Evolutionary conservation across 805 yeast genomes (phyloP).

Genomic region (Starmerella etchellsii): DNA sequence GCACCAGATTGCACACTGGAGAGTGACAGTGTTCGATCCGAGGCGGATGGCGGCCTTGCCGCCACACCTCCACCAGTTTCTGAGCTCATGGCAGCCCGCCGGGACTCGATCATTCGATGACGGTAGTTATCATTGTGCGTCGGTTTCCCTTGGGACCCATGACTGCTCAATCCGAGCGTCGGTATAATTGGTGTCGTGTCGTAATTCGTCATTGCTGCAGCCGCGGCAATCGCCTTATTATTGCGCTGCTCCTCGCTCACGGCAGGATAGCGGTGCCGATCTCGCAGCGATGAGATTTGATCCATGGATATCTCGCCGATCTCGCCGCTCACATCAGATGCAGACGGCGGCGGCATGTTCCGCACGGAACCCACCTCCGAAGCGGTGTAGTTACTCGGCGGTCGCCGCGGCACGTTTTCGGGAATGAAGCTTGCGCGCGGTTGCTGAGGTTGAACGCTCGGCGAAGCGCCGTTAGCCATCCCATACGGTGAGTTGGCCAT

Average conservation of each 20-base stretch:
- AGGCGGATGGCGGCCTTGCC: background rate
- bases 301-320: conserved; percentile 17
- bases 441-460: no score
- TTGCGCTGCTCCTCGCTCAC: conserved; percentile 12
- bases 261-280: conserved; percentile 28
- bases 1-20: background rate
- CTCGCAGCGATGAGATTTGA: conserved; percentile 21
- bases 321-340: background rate
- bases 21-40: conserved; percentile 16
- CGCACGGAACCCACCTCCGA: no score
- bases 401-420: no score
- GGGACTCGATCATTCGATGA: conserved; percentile 22
- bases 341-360: background rate
- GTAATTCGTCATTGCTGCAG: conserved; percentile 22
- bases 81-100: conserved; percentile 18
- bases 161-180: conserved; percentile 18
- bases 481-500: no score
- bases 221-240: conserved; percentile 25
- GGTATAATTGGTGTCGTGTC: conserved; percentile 30
- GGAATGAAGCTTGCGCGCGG: no score
- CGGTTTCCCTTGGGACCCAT: no score
- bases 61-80: no score
- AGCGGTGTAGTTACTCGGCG: no score
- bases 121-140: conserved; percentile 16
- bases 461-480: no score